Evolutionary conservation across 352 stramenopile genomes (phyloP).

Genomic region (Paralagenidium karlingii): DNA sequence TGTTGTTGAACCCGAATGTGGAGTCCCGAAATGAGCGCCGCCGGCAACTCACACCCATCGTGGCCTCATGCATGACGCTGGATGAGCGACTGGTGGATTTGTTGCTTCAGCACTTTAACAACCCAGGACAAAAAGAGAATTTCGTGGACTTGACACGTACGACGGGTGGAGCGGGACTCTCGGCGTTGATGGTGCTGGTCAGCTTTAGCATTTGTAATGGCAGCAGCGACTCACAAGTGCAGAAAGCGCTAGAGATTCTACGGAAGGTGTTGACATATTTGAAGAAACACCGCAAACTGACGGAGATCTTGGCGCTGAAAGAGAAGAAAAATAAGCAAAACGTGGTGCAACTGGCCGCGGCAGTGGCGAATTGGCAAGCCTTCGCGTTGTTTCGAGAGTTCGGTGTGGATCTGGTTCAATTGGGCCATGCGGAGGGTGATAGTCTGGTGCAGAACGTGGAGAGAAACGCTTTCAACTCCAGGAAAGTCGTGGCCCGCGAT

Average conservation of each 20-base stretch:
- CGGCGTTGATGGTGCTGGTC: constrained; percentile 20
- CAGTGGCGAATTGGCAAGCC: constrained; percentile 28
- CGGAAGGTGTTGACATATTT: constrained; percentile 21
- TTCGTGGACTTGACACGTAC: constrained; percentile 13
- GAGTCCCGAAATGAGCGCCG: too few species aligned
- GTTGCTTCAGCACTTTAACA: constrained; percentile 18
- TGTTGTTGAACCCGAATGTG: constrained; percentile 14
- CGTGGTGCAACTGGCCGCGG: constrained; percentile 32
- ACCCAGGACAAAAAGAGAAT: constrained; percentile 12
- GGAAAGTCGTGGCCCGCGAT: not conserved
- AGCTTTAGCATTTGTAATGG: constrained; percentile 45
- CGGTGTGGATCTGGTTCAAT: constrained; percentile 13
- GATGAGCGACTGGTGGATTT: constrained; percentile 17
- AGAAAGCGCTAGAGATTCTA: constrained; percentile 20
- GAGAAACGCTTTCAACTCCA: not conserved
- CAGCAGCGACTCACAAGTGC: constrained; percentile 25
- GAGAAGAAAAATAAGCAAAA: constrained; percentile 31
- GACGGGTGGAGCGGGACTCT: constrained; percentile 21
- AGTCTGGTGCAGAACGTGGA: constrained; percentile 29
- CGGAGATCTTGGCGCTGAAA: constrained; percentile 16
- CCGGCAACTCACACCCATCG: constrained; percentile 22
- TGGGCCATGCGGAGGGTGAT: constrained; percentile 17
- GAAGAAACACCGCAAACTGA: constrained; percentile 10
- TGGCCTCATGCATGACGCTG: constrained; percentile 47
- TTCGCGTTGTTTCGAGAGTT: constrained; percentile 21